Conservation (phyloP, 768 basidiomycete genomes). For the Asterophora lycoperdoides region DNA sequence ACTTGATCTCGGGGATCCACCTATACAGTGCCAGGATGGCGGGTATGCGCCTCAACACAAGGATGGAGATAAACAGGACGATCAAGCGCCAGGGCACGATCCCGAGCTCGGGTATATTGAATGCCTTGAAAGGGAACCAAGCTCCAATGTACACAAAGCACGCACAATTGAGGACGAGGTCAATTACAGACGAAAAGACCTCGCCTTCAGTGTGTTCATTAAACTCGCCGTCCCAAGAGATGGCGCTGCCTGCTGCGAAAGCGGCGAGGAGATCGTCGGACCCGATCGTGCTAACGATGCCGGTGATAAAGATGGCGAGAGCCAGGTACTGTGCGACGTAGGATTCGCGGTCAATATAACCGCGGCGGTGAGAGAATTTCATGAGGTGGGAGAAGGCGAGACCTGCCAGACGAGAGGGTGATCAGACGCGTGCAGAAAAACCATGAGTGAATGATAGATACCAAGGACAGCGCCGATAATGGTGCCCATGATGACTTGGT, state of each 20-base stretch:
- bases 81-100: slow-evolving; percentile 70
- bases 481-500: slow-evolving; percentile 77
- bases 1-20: slow-evolving; percentile 83
- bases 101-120: slow-evolving; percentile 52
- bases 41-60: slow-evolving; percentile 79
- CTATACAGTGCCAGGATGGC: slow-evolving; percentile 70
- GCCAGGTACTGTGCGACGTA: slow-evolving; percentile 84
- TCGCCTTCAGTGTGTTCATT: slow-evolving; percentile 79
- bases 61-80: slow-evolving; percentile 60
- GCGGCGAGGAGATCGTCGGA: slow-evolving; percentile 87
- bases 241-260: slow-evolving; percentile 70
- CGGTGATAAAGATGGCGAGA: slow-evolving; percentile 68
- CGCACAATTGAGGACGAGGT: slow-evolving; percentile 77
- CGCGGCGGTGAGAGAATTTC: slow-evolving; percentile 58
- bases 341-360: slow-evolving; percentile 75
- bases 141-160: slow-evolving; percentile 88
- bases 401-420: slow-evolving; percentile 38
- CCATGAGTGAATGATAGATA: background rate
- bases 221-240: slow-evolving; percentile 90
- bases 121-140: slow-evolving; percentile 68
- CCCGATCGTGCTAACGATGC: slow-evolving; percentile 76
- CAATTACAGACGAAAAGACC: slow-evolving; percentile 85
- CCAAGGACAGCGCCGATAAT: slow-evolving; percentile 52
- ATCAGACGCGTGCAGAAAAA: background rate
- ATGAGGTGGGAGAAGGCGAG: slow-evolving; percentile 67